Percentiles rank a stretch among this genome's conserved stretches.
These are phyloP conservation scores for Sextonia rubra DNA, from an alignment of 164 flowering plant species.

Conservation along the genomic window DNA sequence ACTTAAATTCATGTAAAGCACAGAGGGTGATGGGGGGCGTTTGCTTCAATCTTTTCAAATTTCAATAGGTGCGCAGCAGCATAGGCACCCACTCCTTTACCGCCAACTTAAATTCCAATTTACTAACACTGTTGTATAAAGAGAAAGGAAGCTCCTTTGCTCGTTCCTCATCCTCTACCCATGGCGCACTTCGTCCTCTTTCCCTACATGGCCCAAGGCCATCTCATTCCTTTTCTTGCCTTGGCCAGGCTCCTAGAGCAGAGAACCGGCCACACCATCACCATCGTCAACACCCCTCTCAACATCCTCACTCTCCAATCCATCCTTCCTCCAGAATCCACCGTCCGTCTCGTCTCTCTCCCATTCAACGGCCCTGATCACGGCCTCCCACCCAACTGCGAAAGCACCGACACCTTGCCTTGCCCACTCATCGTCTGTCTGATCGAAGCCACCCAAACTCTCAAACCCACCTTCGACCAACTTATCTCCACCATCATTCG, in stretches of 20 bases:
- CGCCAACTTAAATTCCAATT: too few species aligned
- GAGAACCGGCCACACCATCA: slow-evolving; percentile 4
- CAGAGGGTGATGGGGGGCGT: too few species aligned
- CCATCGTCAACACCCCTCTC: slow-evolving; percentile 18
- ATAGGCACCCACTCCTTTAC: too few species aligned
- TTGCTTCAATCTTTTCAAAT: too few species aligned
- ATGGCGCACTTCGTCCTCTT: background rate
- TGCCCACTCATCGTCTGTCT: background rate
- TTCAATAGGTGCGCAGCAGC: too few species aligned
- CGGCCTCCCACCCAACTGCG: slow-evolving; percentile 14
- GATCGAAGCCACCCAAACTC: slow-evolving; percentile 4
- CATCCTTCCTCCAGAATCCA: background rate
- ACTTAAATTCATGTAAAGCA: too few species aligned
- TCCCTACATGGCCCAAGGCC: slow-evolving; percentile 17
- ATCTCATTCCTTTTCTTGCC: slow-evolving; percentile 10
- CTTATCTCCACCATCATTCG: slow-evolving; percentile 1
- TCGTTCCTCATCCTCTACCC: background rate
- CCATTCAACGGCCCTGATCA: slow-evolving; percentile 11
- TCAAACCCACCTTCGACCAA: slow-evolving; percentile 8
- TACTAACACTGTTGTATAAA: too few species aligned
- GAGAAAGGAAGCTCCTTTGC: background rate
- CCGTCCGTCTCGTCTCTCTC: slow-evolving; percentile 10
- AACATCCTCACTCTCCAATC: slow-evolving; percentile 10
- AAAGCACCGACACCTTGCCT: slow-evolving; percentile 13
- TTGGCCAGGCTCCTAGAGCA: slow-evolving; percentile 7